Percentiles rank a stretch among this genome's conserved stretches.
phyloP scores from a whole-genome alignment of 2,329 filamentous ascomycete genomes.

The Xylariales sp. region DNA sequence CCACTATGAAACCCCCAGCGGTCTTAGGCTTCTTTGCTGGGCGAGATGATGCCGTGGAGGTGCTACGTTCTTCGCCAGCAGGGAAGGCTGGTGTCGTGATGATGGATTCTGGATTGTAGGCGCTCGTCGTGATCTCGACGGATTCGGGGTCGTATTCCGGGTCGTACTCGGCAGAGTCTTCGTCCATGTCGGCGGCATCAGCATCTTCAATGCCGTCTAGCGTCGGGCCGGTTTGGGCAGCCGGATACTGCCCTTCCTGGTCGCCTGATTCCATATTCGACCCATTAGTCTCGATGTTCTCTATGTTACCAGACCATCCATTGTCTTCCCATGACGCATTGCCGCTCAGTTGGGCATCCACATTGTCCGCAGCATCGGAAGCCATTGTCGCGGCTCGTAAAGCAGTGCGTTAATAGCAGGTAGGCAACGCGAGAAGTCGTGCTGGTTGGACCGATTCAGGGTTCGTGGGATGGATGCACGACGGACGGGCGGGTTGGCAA shows the following conservation, averaged over 20 bases:
- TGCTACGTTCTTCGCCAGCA: conserved; percentile 47
- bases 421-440: conserved; percentile 15
- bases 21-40: conserved; percentile 68
- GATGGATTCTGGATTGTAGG: conserved; percentile 66
- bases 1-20: conserved; percentile 69
- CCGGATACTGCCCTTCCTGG: conserved; percentile 63
- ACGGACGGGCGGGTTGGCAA: conserved; percentile 3
- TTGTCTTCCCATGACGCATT: conserved; percentile 59
- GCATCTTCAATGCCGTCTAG: conserved; percentile 62
- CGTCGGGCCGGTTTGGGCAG: conserved; percentile 57
- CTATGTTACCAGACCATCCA: conserved; percentile 64
- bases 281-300: conserved; percentile 66
- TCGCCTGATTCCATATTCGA: conserved; percentile 66
- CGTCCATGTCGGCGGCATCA: conserved; percentile 55
- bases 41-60: conserved; percentile 51
- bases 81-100: conserved; percentile 49
- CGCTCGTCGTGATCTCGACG: conserved; percentile 50
- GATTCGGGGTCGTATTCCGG: conserved; percentile 60
- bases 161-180: conserved; percentile 66
- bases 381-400: conserved; percentile 41
- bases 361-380: conserved; percentile 44
- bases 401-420: neutral
- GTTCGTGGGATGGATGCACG: conserved; percentile 7
- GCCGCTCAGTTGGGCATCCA: conserved; percentile 40
- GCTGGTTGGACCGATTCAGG: conserved; percentile 14